These are phyloP conservation scores for Westerdykella ornata DNA, from an alignment of 2,329 filamentous ascomycete genomes.

Conservation along the genomic window DNA sequence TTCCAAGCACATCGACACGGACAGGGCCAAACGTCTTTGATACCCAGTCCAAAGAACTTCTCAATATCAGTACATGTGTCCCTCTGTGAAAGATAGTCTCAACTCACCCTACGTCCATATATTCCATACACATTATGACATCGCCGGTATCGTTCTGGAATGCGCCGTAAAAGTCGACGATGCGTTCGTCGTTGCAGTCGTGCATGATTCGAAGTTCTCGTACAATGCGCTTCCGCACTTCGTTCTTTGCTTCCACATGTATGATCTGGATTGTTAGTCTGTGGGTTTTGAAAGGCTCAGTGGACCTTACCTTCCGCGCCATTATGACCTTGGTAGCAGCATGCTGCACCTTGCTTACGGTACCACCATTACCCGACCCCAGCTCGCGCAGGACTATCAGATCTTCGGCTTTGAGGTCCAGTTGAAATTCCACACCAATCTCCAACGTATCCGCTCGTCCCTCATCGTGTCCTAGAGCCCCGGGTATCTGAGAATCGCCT, in stretches of 20 bases:
- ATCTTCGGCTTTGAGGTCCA: conserved; percentile 87
- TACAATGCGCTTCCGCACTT: conserved; percentile 93
- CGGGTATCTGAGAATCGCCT: conserved; percentile 58
- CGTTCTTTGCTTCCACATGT: conserved; percentile 95
- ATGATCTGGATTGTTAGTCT: conserved; percentile 61
- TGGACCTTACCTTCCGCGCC: conserved; percentile 76
- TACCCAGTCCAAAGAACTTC: conserved; percentile 82
- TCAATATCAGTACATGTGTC: background rate
- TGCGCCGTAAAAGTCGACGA: conserved; percentile 95
- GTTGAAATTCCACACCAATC: conserved; percentile 94
- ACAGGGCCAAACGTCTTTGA: conserved; percentile 93
- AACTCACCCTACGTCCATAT: conserved; percentile 95
- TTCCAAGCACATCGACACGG: conserved; percentile 90
- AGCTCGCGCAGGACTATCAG: conserved; percentile 89
- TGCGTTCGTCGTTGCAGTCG: conserved; percentile 92
- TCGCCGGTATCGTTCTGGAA: conserved; percentile 96
- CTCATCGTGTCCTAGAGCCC: conserved; percentile 53
- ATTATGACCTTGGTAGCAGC: conserved; percentile 91
- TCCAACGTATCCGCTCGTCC: conserved; percentile 68
- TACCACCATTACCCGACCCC: conserved; percentile 92
- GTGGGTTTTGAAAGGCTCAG: background rate
- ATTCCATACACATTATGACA: conserved; percentile 99
- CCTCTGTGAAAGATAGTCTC: conserved; percentile 1
- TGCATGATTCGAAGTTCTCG: conserved; percentile 98
- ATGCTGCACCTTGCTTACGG: conserved; percentile 96